Conservation (phyloP, 768 basidiomycete genomes). For the Russula virescens region DNA sequence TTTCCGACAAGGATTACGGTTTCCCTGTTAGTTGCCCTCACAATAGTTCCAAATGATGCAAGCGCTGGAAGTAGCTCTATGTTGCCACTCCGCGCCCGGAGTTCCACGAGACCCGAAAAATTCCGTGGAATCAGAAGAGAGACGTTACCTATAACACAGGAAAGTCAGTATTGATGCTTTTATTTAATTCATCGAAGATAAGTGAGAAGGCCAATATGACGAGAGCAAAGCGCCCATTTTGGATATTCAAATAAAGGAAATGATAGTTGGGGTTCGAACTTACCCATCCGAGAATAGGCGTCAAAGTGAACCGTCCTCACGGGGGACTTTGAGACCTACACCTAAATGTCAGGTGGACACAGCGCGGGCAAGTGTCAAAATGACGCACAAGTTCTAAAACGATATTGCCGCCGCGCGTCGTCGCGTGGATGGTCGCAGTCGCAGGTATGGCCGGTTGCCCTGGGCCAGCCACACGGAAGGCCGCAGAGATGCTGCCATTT, state of each 20-base stretch:
- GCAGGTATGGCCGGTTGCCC: neutral
- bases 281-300: conserved; percentile 17
- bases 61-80: conserved; percentile 17
- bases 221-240: conserved; percentile 3
- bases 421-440: conserved; percentile 9
- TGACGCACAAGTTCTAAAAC: conserved; percentile 17
- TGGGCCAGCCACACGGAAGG: conserved; percentile 9
- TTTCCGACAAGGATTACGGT: conserved; percentile 14
- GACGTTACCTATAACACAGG: conserved; percentile 18
- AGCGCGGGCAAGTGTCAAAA: neutral
- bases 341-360: neutral
- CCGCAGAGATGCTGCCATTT: conserved; percentile 10
- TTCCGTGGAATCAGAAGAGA: conserved; percentile 22
- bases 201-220: neutral
- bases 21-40: conserved; percentile 9
- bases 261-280: neutral
- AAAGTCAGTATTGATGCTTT: conserved; percentile 13
- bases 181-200: conserved; percentile 7
- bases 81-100: conserved; percentile 14
- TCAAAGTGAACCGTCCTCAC: conserved; percentile 14
- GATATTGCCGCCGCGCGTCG: conserved; percentile 16
- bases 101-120: conserved; percentile 19
- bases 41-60: neutral
- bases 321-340: conserved; percentile 15
- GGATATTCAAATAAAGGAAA: neutral